Percentiles rank a stretch among this genome's conserved stretches.
phyloP scores from a whole-genome alignment of 352 stramenopile species.

The Globisporangium apiculatum region DNA sequence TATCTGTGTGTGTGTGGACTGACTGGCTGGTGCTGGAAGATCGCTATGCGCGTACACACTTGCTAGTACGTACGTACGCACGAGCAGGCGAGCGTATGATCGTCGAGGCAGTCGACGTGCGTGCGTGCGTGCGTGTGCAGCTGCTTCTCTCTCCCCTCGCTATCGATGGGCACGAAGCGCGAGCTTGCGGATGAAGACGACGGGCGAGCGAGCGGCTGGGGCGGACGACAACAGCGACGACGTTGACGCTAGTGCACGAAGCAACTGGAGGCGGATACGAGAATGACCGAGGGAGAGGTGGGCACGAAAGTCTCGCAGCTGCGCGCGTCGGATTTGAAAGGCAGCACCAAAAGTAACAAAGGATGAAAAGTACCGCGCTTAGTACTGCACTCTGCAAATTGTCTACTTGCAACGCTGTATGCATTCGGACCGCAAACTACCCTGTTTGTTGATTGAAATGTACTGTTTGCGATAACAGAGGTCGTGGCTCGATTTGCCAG shows the following conservation, averaged over 20 bases:
- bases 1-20: neutral
- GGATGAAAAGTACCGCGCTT: no score
- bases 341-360: neutral
- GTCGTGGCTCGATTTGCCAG: no score
- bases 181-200: neutral
- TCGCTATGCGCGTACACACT: neutral
- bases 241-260: neutral
- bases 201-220: neutral
- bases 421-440: no score
- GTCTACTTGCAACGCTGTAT: no score
- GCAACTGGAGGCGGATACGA: neutral
- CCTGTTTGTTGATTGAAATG: no score
- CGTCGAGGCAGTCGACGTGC: neutral
- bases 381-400: no score
- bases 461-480: no score
- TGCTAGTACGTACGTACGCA: no score
- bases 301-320: neutral
- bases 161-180: neutral
- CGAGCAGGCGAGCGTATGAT: neutral
- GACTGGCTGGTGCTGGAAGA: neutral
- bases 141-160: neutral
- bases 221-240: neutral
- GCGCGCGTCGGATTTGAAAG: neutral
- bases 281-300: neutral
- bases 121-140: neutral